phyloP scores from a whole-genome alignment of 768 basidiomycete species.

The Rhizopogon roseolus region DNA sequence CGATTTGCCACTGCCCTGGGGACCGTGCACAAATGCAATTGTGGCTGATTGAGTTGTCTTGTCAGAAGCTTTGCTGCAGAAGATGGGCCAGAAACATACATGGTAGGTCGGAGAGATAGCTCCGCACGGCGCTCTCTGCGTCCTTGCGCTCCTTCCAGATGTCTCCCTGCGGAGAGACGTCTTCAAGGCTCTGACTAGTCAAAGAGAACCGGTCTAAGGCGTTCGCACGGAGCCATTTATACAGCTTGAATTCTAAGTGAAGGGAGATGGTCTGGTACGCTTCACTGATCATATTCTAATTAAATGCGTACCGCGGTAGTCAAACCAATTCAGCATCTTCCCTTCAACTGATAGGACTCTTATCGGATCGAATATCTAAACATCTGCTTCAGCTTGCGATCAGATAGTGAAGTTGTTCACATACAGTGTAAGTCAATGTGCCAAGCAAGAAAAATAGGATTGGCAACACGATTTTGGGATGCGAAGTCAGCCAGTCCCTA shows the following conservation, averaged over 20 bases:
- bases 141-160: slow-evolving; percentile 86
- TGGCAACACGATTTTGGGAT: slow-evolving; percentile 82
- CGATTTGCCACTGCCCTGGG: slow-evolving; percentile 79
- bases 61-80: slow-evolving; percentile 3
- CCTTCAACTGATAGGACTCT: slow-evolving; percentile 79
- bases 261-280: not conserved
- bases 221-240: slow-evolving; percentile 70
- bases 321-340: slow-evolving; percentile 81
- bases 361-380: slow-evolving; percentile 88
- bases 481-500: slow-evolving; percentile 77
- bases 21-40: slow-evolving; percentile 75
- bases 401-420: slow-evolving; percentile 14
- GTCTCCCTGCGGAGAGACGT: slow-evolving; percentile 24
- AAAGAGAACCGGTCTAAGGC: slow-evolving; percentile 49
- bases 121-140: slow-evolving; percentile 60
- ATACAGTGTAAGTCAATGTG: slow-evolving; percentile 80
- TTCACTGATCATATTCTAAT: not conserved
- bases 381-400: not conserved
- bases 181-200: slow-evolving; percentile 14
- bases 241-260: slow-evolving; percentile 58
- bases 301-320: slow-evolving; percentile 53
- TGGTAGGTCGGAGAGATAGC: slow-evolving; percentile 77
- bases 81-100: slow-evolving; percentile 34
- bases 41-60: slow-evolving; percentile 41
- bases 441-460: slow-evolving; percentile 85